Conservation (phyloP, 768 basidiomycete species). For the Tylopilus sp. region DNA sequence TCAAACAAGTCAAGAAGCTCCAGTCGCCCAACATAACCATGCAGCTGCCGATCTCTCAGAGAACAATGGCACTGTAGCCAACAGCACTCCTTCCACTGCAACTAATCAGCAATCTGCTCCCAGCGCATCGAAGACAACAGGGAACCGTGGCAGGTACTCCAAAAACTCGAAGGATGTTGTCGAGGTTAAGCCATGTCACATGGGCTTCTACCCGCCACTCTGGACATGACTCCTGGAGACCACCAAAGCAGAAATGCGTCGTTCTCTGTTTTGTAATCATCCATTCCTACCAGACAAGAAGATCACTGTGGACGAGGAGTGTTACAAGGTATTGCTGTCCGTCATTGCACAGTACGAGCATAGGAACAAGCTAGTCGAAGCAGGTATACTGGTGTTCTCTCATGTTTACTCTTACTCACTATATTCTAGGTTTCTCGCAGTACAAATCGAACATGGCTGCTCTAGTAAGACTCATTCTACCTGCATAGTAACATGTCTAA, state of each 20-base stretch:
- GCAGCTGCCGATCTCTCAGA: background rate
- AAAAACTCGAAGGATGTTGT: background rate
- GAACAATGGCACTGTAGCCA: no score
- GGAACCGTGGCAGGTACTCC: background rate
- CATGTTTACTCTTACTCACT: background rate
- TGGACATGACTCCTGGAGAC: background rate
- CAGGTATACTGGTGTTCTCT: background rate
- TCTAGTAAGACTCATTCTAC: background rate
- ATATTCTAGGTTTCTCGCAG: background rate
- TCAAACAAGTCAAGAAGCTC: background rate
- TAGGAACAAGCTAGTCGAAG: background rate
- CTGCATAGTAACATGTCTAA: background rate
- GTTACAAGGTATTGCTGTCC: background rate
- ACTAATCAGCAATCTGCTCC: no score
- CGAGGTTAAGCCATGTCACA: background rate
- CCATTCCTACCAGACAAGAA: background rate
- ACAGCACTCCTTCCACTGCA: no score
- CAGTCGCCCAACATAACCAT: background rate
- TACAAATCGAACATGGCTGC: background rate
- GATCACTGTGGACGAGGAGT: background rate
- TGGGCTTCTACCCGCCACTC: background rate
- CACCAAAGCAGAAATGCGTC: background rate
- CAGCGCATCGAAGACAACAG: no score
- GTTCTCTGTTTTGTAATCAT: background rate
- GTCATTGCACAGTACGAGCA: background rate